These are phyloP conservation scores for Acephala macrosclerotiorum DNA, from an alignment of 2,329 filamentous ascomycete genomes.

Conservation along the genomic window DNA sequence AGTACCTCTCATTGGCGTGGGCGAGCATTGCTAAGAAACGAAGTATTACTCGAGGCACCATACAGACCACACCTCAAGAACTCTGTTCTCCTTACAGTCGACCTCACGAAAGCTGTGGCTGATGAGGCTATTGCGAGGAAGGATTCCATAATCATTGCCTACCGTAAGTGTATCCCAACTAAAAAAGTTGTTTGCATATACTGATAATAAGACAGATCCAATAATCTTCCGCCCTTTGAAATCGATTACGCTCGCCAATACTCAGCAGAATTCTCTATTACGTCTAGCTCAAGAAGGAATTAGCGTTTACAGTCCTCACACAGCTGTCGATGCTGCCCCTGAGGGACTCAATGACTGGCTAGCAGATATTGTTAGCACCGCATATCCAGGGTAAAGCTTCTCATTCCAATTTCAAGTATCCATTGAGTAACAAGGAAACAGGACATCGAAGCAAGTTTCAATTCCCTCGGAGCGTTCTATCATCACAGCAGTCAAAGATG, in stretches of 20 bases:
- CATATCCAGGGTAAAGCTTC: slow-evolving; percentile 14
- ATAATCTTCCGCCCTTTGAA: slow-evolving; percentile 97
- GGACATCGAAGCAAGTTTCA: background rate
- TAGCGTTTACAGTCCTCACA: slow-evolving; percentile 96
- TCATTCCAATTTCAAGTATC: background rate
- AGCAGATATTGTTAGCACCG: slow-evolving; percentile 76
- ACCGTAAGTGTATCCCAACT: slow-evolving; percentile 67
- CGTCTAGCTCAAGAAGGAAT: slow-evolving; percentile 85
- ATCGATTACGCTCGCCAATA: slow-evolving; percentile 81
- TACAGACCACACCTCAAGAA: slow-evolving; percentile 67
- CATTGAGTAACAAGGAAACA: background rate
- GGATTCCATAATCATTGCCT: slow-evolving; percentile 84
- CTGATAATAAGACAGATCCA: slow-evolving; percentile 67
- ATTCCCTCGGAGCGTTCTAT: slow-evolving; percentile 26
- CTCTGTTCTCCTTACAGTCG: slow-evolving; percentile 83
- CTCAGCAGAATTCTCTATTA: slow-evolving; percentile 86
- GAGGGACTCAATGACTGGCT: slow-evolving; percentile 94
- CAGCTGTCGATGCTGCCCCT: slow-evolving; percentile 86
- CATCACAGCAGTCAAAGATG: slow-evolving; percentile 39
- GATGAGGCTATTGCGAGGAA: slow-evolving; percentile 84
- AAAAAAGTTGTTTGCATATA: background rate
- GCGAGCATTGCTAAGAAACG: slow-evolving; percentile 22
- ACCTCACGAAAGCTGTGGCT: slow-evolving; percentile 87
- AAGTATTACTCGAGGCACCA: slow-evolving; percentile 74
- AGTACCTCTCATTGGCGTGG: slow-evolving; percentile 13